A percentile compares a stretch with the other conserved stretches of the same genome.
phyloP scores from a whole-genome alignment of 1,284 basidiomycete species.

The Cutaneotrichosporon spelunceum region DNA sequence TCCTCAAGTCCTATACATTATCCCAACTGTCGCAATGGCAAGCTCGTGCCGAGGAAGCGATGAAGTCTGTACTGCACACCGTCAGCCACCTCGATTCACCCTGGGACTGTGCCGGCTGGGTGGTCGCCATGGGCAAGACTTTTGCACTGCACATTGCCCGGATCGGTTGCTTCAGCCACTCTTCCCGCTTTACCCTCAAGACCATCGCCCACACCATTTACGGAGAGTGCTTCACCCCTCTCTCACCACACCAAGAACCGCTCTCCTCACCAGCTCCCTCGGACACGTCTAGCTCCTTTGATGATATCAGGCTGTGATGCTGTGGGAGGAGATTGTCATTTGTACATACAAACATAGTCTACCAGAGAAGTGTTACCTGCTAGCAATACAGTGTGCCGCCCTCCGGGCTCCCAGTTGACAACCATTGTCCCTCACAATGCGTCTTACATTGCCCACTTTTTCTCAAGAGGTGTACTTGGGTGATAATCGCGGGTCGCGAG shows the following conservation, averaged over 20 bases:
- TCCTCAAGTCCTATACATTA: background rate
- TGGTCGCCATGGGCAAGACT: background rate
- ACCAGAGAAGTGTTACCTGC: too few relatives aligned
- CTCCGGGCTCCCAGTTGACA: too few relatives aligned
- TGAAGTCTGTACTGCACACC: background rate
- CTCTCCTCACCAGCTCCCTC: too few relatives aligned
- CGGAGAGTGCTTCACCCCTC: too few relatives aligned
- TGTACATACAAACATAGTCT: background rate
- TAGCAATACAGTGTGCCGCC: too few relatives aligned
- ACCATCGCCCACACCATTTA: background rate
- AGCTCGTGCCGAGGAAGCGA: background rate
- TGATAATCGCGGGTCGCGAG: too few relatives aligned
- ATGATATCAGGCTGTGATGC: too few relatives aligned
- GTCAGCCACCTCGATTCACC: background rate
- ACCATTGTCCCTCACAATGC: too few relatives aligned
- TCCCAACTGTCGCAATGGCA: slow-evolving; percentile 9
- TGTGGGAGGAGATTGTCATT: background rate
- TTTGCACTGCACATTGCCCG: background rate
- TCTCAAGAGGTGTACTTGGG: too few relatives aligned
- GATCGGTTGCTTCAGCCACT: background rate
- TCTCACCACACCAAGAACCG: too few relatives aligned
- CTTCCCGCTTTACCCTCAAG: background rate
- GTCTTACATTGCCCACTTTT: too few relatives aligned
- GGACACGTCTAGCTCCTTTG: too few relatives aligned
- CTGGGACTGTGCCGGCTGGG: background rate